Conservation (phyloP, 148 eudicot species). For the Nyssa sinensis region DNA sequence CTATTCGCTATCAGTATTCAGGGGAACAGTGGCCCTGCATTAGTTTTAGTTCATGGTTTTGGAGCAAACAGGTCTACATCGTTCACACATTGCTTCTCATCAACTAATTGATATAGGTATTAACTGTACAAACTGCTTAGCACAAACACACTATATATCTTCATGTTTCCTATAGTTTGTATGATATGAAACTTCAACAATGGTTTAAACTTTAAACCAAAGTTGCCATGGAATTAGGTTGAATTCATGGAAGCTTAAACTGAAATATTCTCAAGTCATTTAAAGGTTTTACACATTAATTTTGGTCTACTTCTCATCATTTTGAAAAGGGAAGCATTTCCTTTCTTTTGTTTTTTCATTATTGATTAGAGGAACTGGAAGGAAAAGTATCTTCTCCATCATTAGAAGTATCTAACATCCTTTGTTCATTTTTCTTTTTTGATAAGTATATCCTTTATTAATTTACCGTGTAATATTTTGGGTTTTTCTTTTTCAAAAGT, state of each 20-base stretch:
- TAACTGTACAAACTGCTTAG: conserved; percentile 10
- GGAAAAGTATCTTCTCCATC: no score
- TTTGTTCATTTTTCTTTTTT: no score
- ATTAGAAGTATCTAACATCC: no score
- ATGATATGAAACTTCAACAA: not conserved
- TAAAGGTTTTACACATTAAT: not conserved
- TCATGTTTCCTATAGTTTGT: not conserved
- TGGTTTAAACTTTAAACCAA: not conserved
- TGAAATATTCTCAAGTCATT: not conserved
- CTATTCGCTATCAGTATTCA: conserved; percentile 78
- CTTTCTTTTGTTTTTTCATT: not conserved
- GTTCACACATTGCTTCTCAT: conserved; percentile 27
- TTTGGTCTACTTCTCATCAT: not conserved
- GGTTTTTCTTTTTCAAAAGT: no score
- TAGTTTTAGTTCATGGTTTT: conserved; percentile 88
- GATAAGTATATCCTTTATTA: no score
- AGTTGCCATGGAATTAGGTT: not conserved
- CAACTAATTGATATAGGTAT: conserved; percentile 40
- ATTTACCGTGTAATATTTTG: no score
- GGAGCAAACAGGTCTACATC: conserved; percentile 93
- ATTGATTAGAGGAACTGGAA: not conserved
- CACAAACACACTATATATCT: not conserved
- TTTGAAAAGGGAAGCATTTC: not conserved
- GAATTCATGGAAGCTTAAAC: not conserved
- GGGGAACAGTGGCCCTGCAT: conserved; percentile 79